Conservation (phyloP, 345 rosid species). For the Triadica sebifera region DNA sequence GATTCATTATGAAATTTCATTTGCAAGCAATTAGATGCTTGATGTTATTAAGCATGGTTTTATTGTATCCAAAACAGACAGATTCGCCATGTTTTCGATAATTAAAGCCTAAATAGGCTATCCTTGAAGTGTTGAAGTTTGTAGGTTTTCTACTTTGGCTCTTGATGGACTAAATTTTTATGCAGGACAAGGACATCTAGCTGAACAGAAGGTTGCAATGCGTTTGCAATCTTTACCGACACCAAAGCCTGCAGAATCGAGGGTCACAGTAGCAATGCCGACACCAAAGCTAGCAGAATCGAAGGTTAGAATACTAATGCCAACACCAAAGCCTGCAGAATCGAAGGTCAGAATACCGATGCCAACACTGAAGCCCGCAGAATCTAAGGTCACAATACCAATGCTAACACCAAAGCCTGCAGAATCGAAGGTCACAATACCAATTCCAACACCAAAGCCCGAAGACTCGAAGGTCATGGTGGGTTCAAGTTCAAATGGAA, state of each 20-base stretch:
- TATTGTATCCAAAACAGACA: no score
- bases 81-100: neutral
- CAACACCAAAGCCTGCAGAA: neutral
- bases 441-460: neutral
- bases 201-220: neutral
- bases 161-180: slow-evolving; percentile 1
- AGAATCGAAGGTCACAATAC: neutral
- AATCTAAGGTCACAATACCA: neutral
- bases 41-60: no score
- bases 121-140: slow-evolving; percentile 1
- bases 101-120: neutral
- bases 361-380: neutral
- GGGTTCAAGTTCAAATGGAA: neutral
- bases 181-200: slow-evolving; percentile 15
- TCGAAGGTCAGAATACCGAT: neutral
- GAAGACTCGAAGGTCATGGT: neutral
- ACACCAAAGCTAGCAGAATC: neutral
- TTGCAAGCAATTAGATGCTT: no score
- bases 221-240: neutral
- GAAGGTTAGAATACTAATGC: neutral
- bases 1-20: no score
- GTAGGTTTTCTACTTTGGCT: neutral
- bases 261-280: neutral
- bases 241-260: neutral
- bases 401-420: neutral